These are phyloP conservation scores for Aspergillus fructus DNA, from an alignment of 2,329 filamentous ascomycete genomes.

Conservation along the genomic window DNA sequence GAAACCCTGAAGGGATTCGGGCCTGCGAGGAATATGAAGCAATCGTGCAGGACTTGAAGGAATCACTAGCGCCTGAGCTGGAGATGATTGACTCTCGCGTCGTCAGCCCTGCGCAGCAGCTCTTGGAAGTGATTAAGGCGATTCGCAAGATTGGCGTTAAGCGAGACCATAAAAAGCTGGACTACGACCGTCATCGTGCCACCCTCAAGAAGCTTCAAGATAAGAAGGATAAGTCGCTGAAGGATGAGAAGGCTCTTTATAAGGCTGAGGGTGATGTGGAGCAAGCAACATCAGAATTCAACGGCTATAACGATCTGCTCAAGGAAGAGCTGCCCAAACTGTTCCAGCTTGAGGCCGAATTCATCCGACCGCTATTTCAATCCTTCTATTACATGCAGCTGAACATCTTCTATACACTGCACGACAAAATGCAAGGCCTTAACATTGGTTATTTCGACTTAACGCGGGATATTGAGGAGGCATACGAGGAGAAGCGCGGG, in stretches of 20 bases:
- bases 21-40: constrained; percentile 96
- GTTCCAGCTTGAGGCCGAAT: constrained; percentile 85
- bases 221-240: constrained; percentile 93
- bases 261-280: constrained; percentile 92
- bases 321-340: constrained; percentile 95
- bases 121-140: constrained; percentile 91
- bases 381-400: constrained; percentile 99
- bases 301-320: constrained; percentile 95
- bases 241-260: constrained; percentile 97
- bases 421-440: constrained; percentile 95
- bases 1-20: constrained; percentile 87
- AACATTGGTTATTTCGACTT: constrained; percentile 98
- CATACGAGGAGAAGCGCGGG: constrained; percentile 84
- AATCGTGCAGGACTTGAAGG: constrained; percentile 86
- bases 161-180: constrained; percentile 95
- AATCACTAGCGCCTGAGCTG: constrained; percentile 83
- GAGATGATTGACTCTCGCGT: constrained; percentile 96
- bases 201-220: constrained; percentile 92
- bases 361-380: constrained; percentile 95
- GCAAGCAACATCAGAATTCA: constrained; percentile 88
- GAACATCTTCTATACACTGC: constrained; percentile 97
- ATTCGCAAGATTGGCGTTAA: constrained; percentile 87
- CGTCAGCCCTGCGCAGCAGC: constrained; percentile 87
- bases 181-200: constrained; percentile 84
- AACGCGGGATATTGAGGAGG: constrained; percentile 84